phyloP scores from a whole-genome alignment of 2,329 filamentous ascomycete genomes.

The Pseudogymnoascus sp. region DNA sequence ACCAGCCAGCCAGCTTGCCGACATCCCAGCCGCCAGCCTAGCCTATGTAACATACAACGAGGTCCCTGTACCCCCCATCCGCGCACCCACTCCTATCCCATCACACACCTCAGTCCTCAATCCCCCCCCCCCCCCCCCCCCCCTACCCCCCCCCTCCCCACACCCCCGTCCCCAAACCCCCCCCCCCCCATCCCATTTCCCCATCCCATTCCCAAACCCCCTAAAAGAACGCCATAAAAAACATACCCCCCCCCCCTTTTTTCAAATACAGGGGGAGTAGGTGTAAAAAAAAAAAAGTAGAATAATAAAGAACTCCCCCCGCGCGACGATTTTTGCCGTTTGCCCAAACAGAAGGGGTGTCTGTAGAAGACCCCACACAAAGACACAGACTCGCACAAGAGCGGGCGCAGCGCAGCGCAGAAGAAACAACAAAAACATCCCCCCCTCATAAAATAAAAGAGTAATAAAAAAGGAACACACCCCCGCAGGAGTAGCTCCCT shows the following conservation, averaged over 20 bases:
- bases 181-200: background rate
- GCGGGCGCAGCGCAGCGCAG: background rate
- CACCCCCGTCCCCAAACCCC: background rate
- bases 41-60: constrained; percentile 2
- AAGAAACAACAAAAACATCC: background rate
- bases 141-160: background rate
- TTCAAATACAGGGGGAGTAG: background rate
- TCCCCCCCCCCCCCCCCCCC: too few relatives aligned
- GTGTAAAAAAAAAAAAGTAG: background rate
- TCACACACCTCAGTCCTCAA: background rate
- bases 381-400: background rate
- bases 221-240: background rate
- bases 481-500: background rate
- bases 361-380: background rate
- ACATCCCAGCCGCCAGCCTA: background rate
- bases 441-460: background rate
- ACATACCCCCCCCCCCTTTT: background rate
- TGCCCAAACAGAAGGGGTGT: background rate
- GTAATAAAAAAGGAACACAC: background rate
- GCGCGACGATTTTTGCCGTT: background rate
- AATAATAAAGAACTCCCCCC: background rate
- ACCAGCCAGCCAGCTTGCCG: background rate
- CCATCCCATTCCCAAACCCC: background rate
- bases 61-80: background rate
- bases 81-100: background rate